phyloP scores from a whole-genome alignment of 2,329 filamentous ascomycete species.

The Coniochaeta hoffmannii region DNA sequence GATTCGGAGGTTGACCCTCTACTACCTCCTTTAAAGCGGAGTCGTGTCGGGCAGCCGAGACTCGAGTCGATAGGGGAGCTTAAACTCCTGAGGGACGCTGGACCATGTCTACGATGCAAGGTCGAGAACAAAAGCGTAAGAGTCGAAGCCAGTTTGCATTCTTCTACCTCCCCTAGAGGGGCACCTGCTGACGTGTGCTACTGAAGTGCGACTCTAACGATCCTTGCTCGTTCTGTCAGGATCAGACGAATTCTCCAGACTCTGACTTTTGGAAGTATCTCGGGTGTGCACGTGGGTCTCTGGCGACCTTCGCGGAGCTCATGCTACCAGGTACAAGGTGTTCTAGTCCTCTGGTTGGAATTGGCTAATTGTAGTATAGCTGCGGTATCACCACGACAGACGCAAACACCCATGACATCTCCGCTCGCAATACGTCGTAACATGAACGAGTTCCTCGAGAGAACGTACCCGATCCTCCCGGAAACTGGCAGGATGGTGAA shows the following conservation, averaged over 20 bases:
- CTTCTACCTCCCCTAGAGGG: not conserved
- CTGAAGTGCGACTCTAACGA: constrained; percentile 44
- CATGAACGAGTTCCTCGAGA: constrained; percentile 45
- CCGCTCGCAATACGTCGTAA: constrained; percentile 39
- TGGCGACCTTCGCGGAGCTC: constrained; percentile 38
- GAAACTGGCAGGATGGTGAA: constrained; percentile 33
- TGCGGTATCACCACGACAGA: constrained; percentile 38
- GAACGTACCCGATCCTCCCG: constrained; percentile 33
- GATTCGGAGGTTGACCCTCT: constrained; percentile 44
- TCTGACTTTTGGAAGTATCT: constrained; percentile 40
- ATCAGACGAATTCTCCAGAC: constrained; percentile 25
- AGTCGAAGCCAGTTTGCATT: not conserved
- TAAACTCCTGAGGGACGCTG: constrained; percentile 36
- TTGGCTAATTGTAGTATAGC: constrained; percentile 24
- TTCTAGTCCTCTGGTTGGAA: not conserved
- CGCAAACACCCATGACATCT: constrained; percentile 42
- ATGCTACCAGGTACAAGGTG: constrained; percentile 39
- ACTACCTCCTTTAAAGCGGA: constrained; percentile 47
- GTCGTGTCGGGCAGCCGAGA: constrained; percentile 42
- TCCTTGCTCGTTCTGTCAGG: constrained; percentile 39
- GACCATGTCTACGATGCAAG: constrained; percentile 45
- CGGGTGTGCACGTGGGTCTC: constrained; percentile 43
- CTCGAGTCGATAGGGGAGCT: constrained; percentile 52
- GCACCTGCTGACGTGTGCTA: not conserved
- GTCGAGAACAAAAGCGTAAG: constrained; percentile 38